These are phyloP conservation scores for Dioszegia aurantiaca DNA, from an alignment of 768 basidiomycete genomes.

Conservation along the genomic window DNA sequence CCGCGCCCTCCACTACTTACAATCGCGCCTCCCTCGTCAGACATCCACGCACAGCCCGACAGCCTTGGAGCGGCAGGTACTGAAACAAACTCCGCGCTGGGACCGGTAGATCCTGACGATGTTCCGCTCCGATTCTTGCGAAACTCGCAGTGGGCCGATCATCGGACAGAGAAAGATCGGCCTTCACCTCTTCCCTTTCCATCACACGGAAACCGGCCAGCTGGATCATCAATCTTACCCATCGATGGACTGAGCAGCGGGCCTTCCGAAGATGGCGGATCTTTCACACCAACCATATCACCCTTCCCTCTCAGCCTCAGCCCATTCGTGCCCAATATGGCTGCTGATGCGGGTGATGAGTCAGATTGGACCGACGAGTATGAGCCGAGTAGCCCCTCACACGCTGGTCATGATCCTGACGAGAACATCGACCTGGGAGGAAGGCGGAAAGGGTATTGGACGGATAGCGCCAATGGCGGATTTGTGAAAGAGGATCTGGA, in stretches of 20 bases:
- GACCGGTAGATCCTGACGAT: constrained; percentile 23
- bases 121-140: constrained; percentile 29
- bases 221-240: not conserved
- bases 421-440: not conserved
- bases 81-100: no score
- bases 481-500: not conserved
- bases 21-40: not conserved
- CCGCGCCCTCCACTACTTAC: not conserved
- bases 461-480: not conserved
- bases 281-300: constrained; percentile 11
- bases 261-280: not conserved
- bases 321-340: constrained; percentile 21
- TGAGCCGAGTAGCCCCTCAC: not conserved
- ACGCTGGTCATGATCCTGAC: no score
- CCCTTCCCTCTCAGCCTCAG: constrained; percentile 25
- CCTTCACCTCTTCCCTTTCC: constrained; percentile 36
- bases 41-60: no score
- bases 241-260: not conserved
- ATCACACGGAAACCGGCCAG: not conserved
- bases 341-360: constrained; percentile 17
- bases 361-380: constrained; percentile 11
- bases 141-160: constrained; percentile 29
- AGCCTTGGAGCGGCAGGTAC: no score
- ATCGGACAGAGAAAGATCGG: constrained; percentile 25
- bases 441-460: constrained; percentile 8